Evolutionary conservation across 2,329 filamentous ascomycete genomes (phyloP).

Genomic region (Chaetomiaceae sp.): DNA sequence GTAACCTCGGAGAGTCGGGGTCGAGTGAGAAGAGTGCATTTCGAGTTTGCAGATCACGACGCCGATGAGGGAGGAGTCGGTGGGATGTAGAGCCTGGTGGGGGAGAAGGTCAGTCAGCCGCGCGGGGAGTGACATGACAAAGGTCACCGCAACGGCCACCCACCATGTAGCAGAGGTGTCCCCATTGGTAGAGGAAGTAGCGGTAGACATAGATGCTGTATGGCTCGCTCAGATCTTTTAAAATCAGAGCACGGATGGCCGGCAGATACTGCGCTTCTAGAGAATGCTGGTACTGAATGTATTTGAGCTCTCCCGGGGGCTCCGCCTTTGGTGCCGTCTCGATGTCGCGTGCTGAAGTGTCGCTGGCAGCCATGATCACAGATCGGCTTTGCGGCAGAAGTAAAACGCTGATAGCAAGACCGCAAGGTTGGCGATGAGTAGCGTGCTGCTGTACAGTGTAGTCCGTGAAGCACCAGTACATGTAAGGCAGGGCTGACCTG

Average conservation of each 20-base stretch:
- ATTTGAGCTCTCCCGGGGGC: slow-evolving; percentile 45
- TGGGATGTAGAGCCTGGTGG: slow-evolving; percentile 51
- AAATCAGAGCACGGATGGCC: slow-evolving; percentile 85
- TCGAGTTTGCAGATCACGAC: slow-evolving; percentile 96
- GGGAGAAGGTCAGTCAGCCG: no score
- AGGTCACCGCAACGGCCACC: no score
- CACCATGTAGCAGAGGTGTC: slow-evolving; percentile 93
- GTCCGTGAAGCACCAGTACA: not conserved
- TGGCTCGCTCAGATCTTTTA: slow-evolving; percentile 91
- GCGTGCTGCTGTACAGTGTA: not conserved
- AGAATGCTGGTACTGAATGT: slow-evolving; percentile 56
- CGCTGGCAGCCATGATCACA: not conserved
- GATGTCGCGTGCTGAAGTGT: slow-evolving; percentile 25
- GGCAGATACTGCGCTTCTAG: slow-evolving; percentile 64
- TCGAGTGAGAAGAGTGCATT: slow-evolving; percentile 74
- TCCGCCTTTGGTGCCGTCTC: slow-evolving; percentile 29
- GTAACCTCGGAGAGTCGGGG: slow-evolving; percentile 72
- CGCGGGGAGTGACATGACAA: no score
- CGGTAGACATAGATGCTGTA: slow-evolving; percentile 99
- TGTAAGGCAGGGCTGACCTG: not conserved
- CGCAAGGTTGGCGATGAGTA: not conserved
- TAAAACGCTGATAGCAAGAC: not conserved
- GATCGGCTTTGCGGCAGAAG: not conserved
- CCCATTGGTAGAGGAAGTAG: slow-evolving; percentile 98
- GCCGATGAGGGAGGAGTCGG: slow-evolving; percentile 64